These are phyloP conservation scores for Boletus sp. DNA, from an alignment of 768 basidiomycete species.

Conservation along the genomic window DNA sequence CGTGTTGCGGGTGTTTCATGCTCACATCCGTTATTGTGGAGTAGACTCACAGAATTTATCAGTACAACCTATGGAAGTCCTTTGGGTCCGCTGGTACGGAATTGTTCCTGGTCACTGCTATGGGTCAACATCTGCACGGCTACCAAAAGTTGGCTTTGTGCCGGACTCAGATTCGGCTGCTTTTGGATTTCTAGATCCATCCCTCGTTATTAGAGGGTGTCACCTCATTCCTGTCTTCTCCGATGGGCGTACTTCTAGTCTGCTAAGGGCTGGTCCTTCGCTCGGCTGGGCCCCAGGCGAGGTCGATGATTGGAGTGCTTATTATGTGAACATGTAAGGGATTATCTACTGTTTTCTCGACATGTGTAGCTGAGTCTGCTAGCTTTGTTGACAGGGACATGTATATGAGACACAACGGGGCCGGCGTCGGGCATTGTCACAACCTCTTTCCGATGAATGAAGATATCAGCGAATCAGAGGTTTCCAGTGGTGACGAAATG, in stretches of 20 bases:
- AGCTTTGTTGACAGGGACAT: slow-evolving; percentile 24
- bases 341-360: neutral
- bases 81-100: slow-evolving; percentile 37
- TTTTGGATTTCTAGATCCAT: slow-evolving; percentile 38
- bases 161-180: slow-evolving; percentile 13
- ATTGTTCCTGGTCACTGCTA: slow-evolving; percentile 3
- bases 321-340: slow-evolving; percentile 29
- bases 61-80: slow-evolving; percentile 23
- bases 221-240: slow-evolving; percentile 37
- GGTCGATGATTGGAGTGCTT: slow-evolving; percentile 17
- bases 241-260: slow-evolving; percentile 7
- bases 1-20: slow-evolving; percentile 31
- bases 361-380: neutral
- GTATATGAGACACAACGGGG: slow-evolving; percentile 26
- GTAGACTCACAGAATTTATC: neutral
- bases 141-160: slow-evolving; percentile 22
- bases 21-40: slow-evolving; percentile 18
- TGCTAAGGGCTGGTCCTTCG: neutral
- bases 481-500: neutral
- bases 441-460: neutral
- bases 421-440: slow-evolving; percentile 28
- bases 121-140: slow-evolving; percentile 8
- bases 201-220: slow-evolving; percentile 24
- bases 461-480: neutral
- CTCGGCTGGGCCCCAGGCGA: neutral